Conservation (phyloP, 768 basidiomycete genomes). For the Leccinum uliginosum region DNA sequence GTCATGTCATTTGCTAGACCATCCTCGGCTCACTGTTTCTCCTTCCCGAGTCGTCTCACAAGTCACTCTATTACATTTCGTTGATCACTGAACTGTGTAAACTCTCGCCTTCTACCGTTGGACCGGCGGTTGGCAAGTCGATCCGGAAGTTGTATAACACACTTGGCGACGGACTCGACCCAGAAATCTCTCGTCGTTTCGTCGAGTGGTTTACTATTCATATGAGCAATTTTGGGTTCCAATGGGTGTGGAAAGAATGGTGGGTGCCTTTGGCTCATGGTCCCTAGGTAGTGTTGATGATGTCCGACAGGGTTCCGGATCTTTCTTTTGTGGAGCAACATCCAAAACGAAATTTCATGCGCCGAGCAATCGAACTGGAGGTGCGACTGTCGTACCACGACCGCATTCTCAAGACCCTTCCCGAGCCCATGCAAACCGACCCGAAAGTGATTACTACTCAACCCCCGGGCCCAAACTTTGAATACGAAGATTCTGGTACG, state of each 20-base stretch:
- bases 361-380: conserved; percentile 83
- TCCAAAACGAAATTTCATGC: conserved; percentile 86
- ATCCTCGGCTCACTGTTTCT: conserved; percentile 70
- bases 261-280: conserved; percentile 30
- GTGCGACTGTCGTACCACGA: conserved; percentile 91
- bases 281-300: background rate
- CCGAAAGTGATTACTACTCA: conserved; percentile 60
- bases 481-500: conserved; percentile 78
- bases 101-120: conserved; percentile 85
- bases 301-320: conserved; percentile 76
- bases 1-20: conserved; percentile 38
- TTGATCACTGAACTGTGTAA: conserved; percentile 94
- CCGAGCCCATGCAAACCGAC: conserved; percentile 72
- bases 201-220: conserved; percentile 96
- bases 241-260: conserved; percentile 99
- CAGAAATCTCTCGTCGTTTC: conserved; percentile 75
- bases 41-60: conserved; percentile 72
- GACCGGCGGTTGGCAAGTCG: conserved; percentile 94
- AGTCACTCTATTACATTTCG: conserved; percentile 80
- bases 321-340: conserved; percentile 68
- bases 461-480: conserved; percentile 75
- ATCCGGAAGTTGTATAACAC: conserved; percentile 80
- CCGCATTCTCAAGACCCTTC: conserved; percentile 83
- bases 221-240: conserved; percentile 96
- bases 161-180: conserved; percentile 83